Evolutionary conservation across 2,329 filamentous ascomycete genomes (phyloP).

Genomic region (Huntiella decipiens): DNA sequence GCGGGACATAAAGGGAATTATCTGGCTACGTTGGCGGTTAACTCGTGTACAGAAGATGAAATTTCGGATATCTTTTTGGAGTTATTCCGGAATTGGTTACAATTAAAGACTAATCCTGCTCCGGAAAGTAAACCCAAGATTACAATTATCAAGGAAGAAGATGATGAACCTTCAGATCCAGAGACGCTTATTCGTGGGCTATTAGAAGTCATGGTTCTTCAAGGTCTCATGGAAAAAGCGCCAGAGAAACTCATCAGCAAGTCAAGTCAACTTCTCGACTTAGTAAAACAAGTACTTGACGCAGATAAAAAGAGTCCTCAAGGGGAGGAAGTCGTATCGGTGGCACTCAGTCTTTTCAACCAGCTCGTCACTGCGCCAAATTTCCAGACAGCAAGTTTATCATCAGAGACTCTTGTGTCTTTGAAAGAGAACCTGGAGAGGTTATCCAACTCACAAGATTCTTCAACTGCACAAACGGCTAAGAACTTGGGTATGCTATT

Average conservation of each 20-base stretch:
- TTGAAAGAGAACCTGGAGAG: conserved; percentile 31
- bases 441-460: conserved; percentile 17
- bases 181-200: conserved; percentile 29
- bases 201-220: conserved; percentile 40
- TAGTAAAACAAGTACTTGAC: conserved; percentile 41
- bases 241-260: conserved; percentile 44
- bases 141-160: conserved; percentile 17
- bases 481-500: conserved; percentile 36
- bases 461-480: conserved; percentile 23
- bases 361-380: conserved; percentile 37
- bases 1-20: conserved; percentile 29
- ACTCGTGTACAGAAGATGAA: conserved; percentile 33
- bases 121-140: conserved; percentile 15
- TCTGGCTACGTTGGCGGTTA: conserved; percentile 30
- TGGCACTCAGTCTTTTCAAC: conserved; percentile 42
- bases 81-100: conserved; percentile 40
- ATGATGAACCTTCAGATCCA: conserved; percentile 10
- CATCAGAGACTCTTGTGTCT: conserved; percentile 22
- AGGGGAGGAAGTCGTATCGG: conserved; percentile 29
- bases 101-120: conserved; percentile 14
- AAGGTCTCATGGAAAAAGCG: conserved; percentile 43
- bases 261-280: conserved; percentile 43
- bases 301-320: conserved; percentile 23
- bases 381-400: conserved; percentile 31
- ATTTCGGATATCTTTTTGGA: conserved; percentile 40